A percentile compares a stretch with the other conserved stretches of the same genome.
These are phyloP conservation scores for Limnanthes douglasii DNA, from an alignment of 345 rosid species.

Conservation along the genomic window DNA sequence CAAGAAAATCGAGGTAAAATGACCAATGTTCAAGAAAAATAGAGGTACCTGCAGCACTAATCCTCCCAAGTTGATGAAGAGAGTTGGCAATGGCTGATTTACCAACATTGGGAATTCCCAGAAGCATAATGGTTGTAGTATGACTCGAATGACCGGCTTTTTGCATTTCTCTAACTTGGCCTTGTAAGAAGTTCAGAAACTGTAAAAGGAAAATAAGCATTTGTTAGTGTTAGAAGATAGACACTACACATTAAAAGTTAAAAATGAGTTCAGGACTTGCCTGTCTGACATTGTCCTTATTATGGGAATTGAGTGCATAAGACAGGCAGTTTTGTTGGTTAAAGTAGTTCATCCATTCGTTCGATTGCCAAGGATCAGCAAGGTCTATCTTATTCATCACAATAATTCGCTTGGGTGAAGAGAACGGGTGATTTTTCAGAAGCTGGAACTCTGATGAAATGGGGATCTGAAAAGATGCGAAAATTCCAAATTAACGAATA, in stretches of 20 bases:
- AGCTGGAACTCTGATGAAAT: constrained; percentile 44
- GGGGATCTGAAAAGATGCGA: constrained; percentile 36
- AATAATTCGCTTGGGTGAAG: constrained; percentile 21
- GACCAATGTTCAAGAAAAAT: neutral
- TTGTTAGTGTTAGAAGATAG: neutral
- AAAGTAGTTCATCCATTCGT: constrained; percentile 49
- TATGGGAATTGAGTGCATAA: constrained; percentile 63
- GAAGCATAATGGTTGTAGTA: constrained; percentile 50
- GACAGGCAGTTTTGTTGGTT: constrained; percentile 24
- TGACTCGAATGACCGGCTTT: constrained; percentile 22
- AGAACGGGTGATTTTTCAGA: constrained; percentile 14
- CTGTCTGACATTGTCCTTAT: constrained; percentile 51
- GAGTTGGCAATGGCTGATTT: constrained; percentile 76
- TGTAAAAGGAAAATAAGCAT: constrained; percentile 9
- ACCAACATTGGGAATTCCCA: constrained; percentile 82
- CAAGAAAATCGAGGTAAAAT: neutral
- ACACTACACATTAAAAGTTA: neutral
- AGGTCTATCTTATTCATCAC: constrained; percentile 79
- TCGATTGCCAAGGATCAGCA: constrained; percentile 27
- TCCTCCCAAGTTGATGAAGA: constrained; percentile 78
- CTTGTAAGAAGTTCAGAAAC: constrained; percentile 73
- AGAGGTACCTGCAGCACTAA: constrained; percentile 48
- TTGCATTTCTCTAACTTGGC: constrained; percentile 39
- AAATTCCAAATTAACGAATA: no score
- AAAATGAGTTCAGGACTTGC: constrained; percentile 13